Evolutionary conservation across 345 rosid genomes (phyloP).

Genomic region (Corchorus capsularis): DNA sequence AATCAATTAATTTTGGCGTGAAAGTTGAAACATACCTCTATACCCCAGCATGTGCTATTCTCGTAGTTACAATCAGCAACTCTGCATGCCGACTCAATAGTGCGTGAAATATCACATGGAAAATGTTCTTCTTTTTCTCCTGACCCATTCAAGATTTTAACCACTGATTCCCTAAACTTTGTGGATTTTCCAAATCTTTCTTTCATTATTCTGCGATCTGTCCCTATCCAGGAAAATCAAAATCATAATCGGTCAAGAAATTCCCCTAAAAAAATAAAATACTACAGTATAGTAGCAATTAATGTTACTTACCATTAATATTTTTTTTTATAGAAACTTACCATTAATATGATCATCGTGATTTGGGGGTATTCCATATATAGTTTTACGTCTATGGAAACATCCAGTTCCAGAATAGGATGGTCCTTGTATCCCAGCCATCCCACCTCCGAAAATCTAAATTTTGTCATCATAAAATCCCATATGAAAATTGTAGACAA

Average conservation of each 20-base stretch:
- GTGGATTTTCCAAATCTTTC: slow-evolving; percentile 49
- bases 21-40: slow-evolving; percentile 24
- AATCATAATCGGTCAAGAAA: too few species aligned
- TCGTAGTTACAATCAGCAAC: slow-evolving; percentile 57
- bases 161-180: slow-evolving; percentile 43
- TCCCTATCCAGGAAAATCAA: background rate
- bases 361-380: too few species aligned
- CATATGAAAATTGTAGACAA: too few species aligned
- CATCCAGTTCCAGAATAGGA: slow-evolving; percentile 57
- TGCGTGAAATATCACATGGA: slow-evolving; percentile 12
- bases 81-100: slow-evolving; percentile 36
- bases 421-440: slow-evolving; percentile 58
- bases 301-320: too few species aligned
- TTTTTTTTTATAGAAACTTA: too few species aligned
- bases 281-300: too few species aligned
- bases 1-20: too few species aligned
- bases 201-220: background rate
- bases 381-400: slow-evolving; percentile 37
- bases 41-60: slow-evolving; percentile 52
- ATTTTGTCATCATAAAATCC: background rate
- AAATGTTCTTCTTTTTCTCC: slow-evolving; percentile 28
- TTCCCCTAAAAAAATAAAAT: too few species aligned
- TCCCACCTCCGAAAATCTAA: slow-evolving; percentile 27
- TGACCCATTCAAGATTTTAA: slow-evolving; percentile 29
- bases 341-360: too few species aligned